Evolutionary conservation across 108 stramenopile species (phyloP), one percentile per base, ranked within the genome.

Genomic region (Skeletonema grethae): DNA sequence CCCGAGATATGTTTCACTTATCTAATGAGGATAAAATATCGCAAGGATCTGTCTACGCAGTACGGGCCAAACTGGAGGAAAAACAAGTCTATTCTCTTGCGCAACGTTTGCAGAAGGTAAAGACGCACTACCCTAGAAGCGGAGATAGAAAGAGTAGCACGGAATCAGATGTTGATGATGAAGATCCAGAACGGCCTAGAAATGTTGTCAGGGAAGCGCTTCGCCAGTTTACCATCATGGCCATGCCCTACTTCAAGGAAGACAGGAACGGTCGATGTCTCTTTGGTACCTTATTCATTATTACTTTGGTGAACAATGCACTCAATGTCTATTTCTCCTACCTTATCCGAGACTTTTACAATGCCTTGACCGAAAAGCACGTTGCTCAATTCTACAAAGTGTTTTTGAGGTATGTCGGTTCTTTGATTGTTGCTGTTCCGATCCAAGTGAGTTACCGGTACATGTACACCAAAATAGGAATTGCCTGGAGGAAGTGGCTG

Each of bases 401-500:
- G 41, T 78, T 87, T 61, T 15, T 15, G 18, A 63, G 79, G 25
- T 94, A 88, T 62, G 31, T 79, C 8, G 64, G 53, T 1, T 87
- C 90, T 0, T 38, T 93, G 62, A 56, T 75, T 11, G 57, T 81
- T 1, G 72, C 86, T 55, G 82, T 87, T 12, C 95, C 95, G 2
- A 83, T 94, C 18, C 82, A 84, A 46, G 95, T 95, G 16, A 79
- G 79, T 7, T 95, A 94, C 75, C 50, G 89, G 12, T 95, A 68
- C 55, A 67, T 77, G 35, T n/a, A 69, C 43, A 73, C 82, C 55
- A 72, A 55, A 55, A 58, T 87, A 55, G 85, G 80, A 13, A 73
- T 92, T 55, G 65, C 76, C n/a, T 92, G 91, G 91, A 75, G 96
- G 28, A 77, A 95, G 65, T 95, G 94, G 94, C 82, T 96, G 90